phyloP scores from a whole-genome alignment of 2,329 filamentous ascomycete species.

The Clarireedia homoeocarpa region DNA sequence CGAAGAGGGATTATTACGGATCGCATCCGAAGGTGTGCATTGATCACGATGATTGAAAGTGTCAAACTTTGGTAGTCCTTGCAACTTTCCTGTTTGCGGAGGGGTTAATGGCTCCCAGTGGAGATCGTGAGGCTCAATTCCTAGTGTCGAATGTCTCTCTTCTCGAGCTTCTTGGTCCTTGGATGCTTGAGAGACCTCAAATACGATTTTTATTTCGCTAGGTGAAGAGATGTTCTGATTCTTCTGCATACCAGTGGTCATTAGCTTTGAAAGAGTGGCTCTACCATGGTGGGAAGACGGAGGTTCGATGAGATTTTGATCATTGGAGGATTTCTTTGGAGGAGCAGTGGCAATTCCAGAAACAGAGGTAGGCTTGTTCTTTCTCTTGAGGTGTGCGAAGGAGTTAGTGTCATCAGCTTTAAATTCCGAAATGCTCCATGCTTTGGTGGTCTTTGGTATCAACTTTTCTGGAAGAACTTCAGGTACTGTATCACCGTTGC shows the following conservation, averaged over 20 bases:
- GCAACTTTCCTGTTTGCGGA: neutral
- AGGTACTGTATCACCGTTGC: no score
- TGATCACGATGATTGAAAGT: no score
- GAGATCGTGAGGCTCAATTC: neutral
- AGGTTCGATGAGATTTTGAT: neutral
- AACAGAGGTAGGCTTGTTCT: neutral
- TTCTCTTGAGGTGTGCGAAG: neutral
- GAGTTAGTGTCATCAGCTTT: neutral
- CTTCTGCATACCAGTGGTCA: neutral
- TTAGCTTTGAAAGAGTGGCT: neutral
- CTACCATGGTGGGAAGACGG: neutral
- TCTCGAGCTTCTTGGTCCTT: no score
- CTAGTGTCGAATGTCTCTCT: neutral
- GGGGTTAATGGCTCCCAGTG: neutral
- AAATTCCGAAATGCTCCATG: no score
- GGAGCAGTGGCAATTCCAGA: neutral
- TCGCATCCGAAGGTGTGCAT: no score
- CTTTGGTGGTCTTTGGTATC: neutral
- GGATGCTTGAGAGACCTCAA: no score
- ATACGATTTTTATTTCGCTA: no score
- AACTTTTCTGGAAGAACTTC: no score
- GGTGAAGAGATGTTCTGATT: neutral
- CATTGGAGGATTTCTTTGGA: neutral
- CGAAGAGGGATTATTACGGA: no score
- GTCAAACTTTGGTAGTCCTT: no score